Conservation (phyloP, 2,329 filamentous ascomycete species). For the Sporothrix brasiliensis region DNA sequence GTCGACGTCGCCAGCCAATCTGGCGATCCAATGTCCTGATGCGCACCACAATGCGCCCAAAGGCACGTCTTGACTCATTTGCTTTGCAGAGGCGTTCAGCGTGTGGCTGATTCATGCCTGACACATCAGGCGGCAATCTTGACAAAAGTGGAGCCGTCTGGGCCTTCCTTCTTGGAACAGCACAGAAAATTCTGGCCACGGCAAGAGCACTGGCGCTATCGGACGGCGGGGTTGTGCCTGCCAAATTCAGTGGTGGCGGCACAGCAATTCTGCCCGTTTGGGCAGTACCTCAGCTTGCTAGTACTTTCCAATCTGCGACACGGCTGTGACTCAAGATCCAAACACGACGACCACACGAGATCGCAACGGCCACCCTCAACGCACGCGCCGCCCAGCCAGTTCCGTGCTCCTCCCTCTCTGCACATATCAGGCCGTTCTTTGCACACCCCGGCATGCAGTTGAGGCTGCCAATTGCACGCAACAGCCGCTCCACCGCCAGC, state of each 20-base stretch:
- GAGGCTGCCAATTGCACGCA: conserved; percentile 27
- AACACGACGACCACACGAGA: conserved; percentile 18
- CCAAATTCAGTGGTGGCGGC: conserved; percentile 22
- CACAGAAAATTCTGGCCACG: conserved; percentile 12
- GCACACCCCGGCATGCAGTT: conserved; percentile 33
- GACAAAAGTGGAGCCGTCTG: conserved; percentile 2
- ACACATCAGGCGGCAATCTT: conserved; percentile 28
- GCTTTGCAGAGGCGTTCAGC: not conserved
- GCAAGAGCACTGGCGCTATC: not conserved
- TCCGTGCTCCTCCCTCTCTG: not conserved
- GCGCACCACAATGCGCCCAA: conserved; percentile 4
- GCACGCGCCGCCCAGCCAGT: not conserved
- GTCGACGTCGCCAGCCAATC: conserved; percentile 11
- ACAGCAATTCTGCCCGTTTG: conserved; percentile 18
- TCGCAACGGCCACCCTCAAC: not conserved
- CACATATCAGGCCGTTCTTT: conserved; percentile 9
- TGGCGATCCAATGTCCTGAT: conserved; percentile 12
- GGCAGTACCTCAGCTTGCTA: conserved; percentile 3
- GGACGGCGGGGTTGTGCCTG: conserved; percentile 24
- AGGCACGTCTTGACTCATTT: conserved; percentile 29
- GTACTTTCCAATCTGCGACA: conserved; percentile 24
- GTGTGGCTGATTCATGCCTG: conserved; percentile 26
- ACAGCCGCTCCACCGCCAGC: conserved; percentile 24
- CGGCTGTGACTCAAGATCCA: conserved; percentile 27
- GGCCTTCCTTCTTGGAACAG: not conserved